These are phyloP conservation scores for Fraxinus sp. DNA, from an alignment of 305 asterid genomes.

Conservation along the genomic window DNA sequence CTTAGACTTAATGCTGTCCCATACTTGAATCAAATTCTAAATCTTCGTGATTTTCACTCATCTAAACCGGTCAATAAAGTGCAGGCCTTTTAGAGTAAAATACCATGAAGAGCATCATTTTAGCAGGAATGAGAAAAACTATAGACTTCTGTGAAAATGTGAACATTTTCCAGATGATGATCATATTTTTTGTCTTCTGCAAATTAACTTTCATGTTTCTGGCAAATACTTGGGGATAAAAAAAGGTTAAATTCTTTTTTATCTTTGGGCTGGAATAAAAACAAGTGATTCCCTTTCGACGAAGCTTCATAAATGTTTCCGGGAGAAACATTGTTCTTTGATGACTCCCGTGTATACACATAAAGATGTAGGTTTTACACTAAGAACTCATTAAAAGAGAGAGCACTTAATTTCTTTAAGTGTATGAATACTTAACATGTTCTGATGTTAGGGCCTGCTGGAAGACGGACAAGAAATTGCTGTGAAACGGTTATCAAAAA, in stretches of 20 bases:
- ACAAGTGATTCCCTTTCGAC: background rate
- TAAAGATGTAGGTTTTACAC: background rate
- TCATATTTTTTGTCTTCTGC: background rate
- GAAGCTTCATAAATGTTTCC: background rate
- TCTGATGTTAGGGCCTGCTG: constrained; percentile 26
- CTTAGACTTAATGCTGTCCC: background rate
- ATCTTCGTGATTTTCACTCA: background rate
- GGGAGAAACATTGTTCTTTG: background rate
- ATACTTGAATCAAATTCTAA: background rate
- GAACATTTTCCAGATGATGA: background rate
- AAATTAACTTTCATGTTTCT: background rate
- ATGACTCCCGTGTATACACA: background rate
- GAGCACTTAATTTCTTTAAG: background rate
- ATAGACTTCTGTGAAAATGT: background rate
- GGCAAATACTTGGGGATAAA: background rate
- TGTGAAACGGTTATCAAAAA: constrained; percentile 33
- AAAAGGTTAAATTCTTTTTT: background rate
- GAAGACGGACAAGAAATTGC: constrained; percentile 36
- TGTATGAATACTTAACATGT: background rate
- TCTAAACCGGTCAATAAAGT: background rate
- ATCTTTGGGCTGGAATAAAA: background rate
- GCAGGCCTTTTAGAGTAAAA: background rate
- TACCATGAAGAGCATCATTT: background rate
- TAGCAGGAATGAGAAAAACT: background rate
- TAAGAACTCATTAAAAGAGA: background rate